These are phyloP conservation scores for Cicer pinnatifidum DNA, from an alignment of 306 rosid genomes.

Conservation along the genomic window DNA sequence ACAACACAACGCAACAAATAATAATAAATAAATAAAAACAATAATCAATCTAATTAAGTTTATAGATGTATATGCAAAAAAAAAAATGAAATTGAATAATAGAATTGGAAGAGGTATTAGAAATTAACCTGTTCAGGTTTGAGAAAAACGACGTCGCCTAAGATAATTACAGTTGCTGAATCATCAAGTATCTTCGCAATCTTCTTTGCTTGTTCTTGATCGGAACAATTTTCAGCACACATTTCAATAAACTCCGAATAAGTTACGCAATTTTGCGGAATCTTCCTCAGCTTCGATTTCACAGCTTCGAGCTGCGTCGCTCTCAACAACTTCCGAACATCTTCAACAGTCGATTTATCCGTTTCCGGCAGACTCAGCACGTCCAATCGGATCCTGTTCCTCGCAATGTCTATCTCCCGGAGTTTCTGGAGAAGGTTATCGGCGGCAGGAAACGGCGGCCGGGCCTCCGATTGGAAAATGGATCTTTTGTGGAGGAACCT, in stretches of 20 bases:
- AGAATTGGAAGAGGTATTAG: neutral
- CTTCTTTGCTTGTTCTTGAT: slow-evolving; percentile 54
- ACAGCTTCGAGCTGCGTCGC: slow-evolving; percentile 62
- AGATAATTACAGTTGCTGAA: slow-evolving; percentile 66
- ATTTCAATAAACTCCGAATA: slow-evolving; percentile 63
- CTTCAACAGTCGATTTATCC: slow-evolving; percentile 38
- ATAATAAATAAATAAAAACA: neutral
- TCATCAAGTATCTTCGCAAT: slow-evolving; percentile 71
- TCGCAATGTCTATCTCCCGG: slow-evolving; percentile 58
- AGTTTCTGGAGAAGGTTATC: slow-evolving; percentile 57
- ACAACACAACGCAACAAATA: slow-evolving; percentile 28
- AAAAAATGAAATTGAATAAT: neutral
- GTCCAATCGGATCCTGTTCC: slow-evolving; percentile 67
- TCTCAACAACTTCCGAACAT: slow-evolving; percentile 62
- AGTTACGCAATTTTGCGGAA: slow-evolving; percentile 49
- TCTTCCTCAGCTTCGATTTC: slow-evolving; percentile 64
- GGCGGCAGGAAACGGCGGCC: slow-evolving; percentile 28
- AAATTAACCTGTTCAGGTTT: slow-evolving; percentile 76
- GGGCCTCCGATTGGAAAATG: slow-evolving; percentile 42
- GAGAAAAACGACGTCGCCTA: slow-evolving; percentile 71
- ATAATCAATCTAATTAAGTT: neutral
- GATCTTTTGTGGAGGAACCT: slow-evolving; percentile 58
- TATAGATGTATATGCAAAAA: neutral
- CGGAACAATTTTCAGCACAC: slow-evolving; percentile 59
- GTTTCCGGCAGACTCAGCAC: slow-evolving; percentile 57